phyloP scores from a whole-genome alignment of 768 basidiomycete genomes.

The Plicaturopsis crispa region DNA sequence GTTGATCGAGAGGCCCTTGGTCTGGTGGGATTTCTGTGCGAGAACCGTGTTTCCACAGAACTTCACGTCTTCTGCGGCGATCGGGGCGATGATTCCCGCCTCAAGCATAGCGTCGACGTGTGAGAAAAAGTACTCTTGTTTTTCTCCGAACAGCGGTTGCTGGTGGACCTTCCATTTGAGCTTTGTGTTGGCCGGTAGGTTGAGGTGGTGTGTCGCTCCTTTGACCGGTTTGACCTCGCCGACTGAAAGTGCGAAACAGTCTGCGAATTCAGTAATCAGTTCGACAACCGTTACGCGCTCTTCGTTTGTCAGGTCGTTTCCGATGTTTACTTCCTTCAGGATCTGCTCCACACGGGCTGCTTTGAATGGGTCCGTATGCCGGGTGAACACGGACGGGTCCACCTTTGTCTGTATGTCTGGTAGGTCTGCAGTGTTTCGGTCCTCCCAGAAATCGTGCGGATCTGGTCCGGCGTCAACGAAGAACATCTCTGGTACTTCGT shows the following conservation, averaged over 20 bases:
- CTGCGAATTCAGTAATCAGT: constrained; percentile 23
- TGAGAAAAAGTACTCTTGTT: constrained; percentile 10
- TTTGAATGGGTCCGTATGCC: constrained; percentile 13
- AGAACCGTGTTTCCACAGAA: constrained; percentile 7
- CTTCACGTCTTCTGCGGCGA: constrained; percentile 7
- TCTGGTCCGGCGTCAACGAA: neutral
- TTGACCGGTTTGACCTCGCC: constrained; percentile 15
- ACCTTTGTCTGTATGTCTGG: neutral
- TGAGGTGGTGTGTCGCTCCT: constrained; percentile 13
- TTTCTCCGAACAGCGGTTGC: constrained; percentile 13
- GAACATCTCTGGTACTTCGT: neutral
- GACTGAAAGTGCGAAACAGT: constrained; percentile 30
- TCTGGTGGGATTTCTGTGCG: constrained; percentile 8
- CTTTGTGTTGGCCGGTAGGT: constrained; percentile 7
- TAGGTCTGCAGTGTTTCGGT: neutral
- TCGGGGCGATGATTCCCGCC: constrained; percentile 15
- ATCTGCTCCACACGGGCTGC: constrained; percentile 12
- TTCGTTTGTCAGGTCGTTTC: constrained; percentile 11
- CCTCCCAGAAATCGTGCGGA: neutral
- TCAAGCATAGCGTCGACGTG: constrained; percentile 20
- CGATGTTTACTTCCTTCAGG: constrained; percentile 10
- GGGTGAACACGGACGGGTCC: constrained; percentile 7
- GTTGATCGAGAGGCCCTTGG: constrained; percentile 4
- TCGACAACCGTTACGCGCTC: constrained; percentile 11
- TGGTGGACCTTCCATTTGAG: constrained; percentile 13